These are phyloP conservation scores for Herpetomonas samuelpessoai DNA, from an alignment of 208 protist species.

Conservation along the genomic window DNA sequence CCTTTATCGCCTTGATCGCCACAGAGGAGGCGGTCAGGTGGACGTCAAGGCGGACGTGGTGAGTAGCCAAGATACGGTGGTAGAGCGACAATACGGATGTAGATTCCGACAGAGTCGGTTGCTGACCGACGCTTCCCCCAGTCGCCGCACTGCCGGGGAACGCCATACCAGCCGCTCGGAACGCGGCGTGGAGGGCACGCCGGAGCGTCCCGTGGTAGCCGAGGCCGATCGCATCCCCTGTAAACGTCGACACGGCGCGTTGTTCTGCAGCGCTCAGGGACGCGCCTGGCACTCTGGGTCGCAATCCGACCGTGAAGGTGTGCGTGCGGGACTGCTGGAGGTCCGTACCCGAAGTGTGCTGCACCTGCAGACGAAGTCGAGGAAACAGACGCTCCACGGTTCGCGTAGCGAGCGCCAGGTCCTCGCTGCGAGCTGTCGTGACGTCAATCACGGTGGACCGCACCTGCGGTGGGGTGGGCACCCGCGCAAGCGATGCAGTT, in stretches of 20 bases:
- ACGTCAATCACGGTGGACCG: slow-evolving; percentile 21
- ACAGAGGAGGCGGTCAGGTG: background rate
- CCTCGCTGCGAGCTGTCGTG: slow-evolving; percentile 2
- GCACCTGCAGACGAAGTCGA: slow-evolving; percentile 33
- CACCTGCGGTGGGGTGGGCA: too few species aligned
- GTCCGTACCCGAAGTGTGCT: slow-evolving; percentile 60
- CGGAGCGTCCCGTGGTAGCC: slow-evolving; percentile 16
- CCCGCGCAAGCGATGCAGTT: too few species aligned
- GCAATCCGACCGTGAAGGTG: slow-evolving; percentile 45
- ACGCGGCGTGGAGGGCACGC: slow-evolving; percentile 53
- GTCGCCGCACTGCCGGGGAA: too few species aligned
- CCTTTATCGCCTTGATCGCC: background rate
- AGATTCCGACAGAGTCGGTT: too few species aligned
- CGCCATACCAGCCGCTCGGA: slow-evolving; percentile 16
- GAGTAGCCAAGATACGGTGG: background rate
- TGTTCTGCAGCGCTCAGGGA: slow-evolving; percentile 20
- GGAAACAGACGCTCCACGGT: slow-evolving; percentile 35
- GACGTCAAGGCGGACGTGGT: background rate
- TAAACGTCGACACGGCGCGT: slow-evolving; percentile 35
- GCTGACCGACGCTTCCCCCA: too few species aligned
- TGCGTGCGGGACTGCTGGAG: slow-evolving; percentile 57
- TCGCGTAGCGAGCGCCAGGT: background rate
- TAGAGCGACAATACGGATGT: background rate
- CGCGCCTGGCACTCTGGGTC: background rate
- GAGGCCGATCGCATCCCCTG: slow-evolving; percentile 50